Percentiles rank a stretch among this genome's conserved stretches.
phyloP scores from a whole-genome alignment of 345 rosid species.

The Linum usitatissimum region DNA sequence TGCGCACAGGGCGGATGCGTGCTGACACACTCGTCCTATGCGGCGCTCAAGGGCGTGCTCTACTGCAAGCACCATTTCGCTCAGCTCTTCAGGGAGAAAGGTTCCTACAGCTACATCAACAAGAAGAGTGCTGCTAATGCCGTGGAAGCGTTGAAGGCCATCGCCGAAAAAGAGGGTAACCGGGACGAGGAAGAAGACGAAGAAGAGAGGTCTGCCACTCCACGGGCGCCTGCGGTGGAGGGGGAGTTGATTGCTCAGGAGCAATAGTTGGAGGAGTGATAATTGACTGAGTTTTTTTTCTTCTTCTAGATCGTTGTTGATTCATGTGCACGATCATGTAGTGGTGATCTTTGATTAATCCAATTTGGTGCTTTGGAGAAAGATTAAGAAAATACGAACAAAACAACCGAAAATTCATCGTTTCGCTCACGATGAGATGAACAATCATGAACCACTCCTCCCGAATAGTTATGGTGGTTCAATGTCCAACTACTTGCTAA shows the following conservation, averaged over 20 bases:
- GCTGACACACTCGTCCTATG: slow-evolving; percentile 35
- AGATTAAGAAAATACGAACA: too few species aligned
- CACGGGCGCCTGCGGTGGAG: neutral
- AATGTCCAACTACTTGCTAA: too few species aligned
- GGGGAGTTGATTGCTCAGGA: slow-evolving; percentile 8
- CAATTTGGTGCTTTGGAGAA: too few species aligned
- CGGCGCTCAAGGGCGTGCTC: slow-evolving; percentile 38
- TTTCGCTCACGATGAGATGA: too few species aligned
- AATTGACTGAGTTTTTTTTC: too few species aligned
- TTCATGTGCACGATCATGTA: too few species aligned
- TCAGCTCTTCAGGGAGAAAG: slow-evolving; percentile 46
- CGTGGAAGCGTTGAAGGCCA: neutral
- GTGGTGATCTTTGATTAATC: too few species aligned
- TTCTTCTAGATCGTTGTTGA: too few species aligned
- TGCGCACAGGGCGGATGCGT: slow-evolving; percentile 45
- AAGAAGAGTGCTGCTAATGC: slow-evolving; percentile 8
- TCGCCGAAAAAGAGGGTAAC: slow-evolving; percentile 16
- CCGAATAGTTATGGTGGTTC: too few species aligned
- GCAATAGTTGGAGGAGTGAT: neutral
- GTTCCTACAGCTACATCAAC: slow-evolving; percentile 31
- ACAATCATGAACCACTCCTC: too few species aligned
- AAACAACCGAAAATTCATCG: too few species aligned
- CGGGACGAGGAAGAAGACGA: slow-evolving; percentile 12
- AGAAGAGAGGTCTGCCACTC: neutral
- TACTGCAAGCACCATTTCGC: slow-evolving; percentile 47